Percentiles rank a stretch among this genome's conserved stretches.
phyloP scores from a whole-genome alignment of 257 asterid species.

The Echites panduratus region DNA sequence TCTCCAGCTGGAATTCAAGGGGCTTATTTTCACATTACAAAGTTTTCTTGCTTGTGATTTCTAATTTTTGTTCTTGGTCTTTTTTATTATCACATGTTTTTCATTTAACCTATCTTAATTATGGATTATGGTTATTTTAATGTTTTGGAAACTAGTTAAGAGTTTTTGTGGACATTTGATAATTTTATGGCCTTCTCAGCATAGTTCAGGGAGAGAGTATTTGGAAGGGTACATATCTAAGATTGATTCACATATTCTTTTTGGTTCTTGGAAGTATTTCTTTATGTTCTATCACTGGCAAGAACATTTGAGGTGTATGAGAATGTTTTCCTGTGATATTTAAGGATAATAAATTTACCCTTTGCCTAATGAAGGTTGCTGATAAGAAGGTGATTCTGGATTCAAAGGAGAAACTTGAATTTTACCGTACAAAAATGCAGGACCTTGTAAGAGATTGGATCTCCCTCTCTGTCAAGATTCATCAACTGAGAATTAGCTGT shows the following conservation, averaged over 20 bases:
- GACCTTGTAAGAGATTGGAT: slow-evolving; percentile 73
- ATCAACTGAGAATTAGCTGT: background rate
- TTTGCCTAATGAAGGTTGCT: slow-evolving; percentile 52
- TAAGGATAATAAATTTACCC: slow-evolving; percentile 18
- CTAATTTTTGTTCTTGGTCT: background rate
- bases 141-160: slow-evolving; percentile 4
- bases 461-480: slow-evolving; percentile 6
- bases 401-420: slow-evolving; percentile 92
- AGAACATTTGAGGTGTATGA: slow-evolving; percentile 11
- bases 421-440: slow-evolving; percentile 91
- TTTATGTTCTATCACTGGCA: slow-evolving; percentile 16
- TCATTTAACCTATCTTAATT: background rate
- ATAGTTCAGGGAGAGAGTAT: background rate
- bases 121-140: background rate
- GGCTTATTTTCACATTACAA: background rate
- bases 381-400: slow-evolving; percentile 66
- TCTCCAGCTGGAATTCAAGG: background rate
- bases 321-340: slow-evolving; percentile 4
- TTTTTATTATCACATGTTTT: background rate
- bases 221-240: slow-evolving; percentile 3
- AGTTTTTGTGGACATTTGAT: background rate
- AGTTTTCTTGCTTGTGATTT: background rate
- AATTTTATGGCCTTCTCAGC: background rate
- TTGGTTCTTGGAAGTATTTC: background rate
- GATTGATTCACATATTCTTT: background rate